These are phyloP conservation scores for Salix brachista DNA, from an alignment of 345 rosid species.

Conservation along the genomic window DNA sequence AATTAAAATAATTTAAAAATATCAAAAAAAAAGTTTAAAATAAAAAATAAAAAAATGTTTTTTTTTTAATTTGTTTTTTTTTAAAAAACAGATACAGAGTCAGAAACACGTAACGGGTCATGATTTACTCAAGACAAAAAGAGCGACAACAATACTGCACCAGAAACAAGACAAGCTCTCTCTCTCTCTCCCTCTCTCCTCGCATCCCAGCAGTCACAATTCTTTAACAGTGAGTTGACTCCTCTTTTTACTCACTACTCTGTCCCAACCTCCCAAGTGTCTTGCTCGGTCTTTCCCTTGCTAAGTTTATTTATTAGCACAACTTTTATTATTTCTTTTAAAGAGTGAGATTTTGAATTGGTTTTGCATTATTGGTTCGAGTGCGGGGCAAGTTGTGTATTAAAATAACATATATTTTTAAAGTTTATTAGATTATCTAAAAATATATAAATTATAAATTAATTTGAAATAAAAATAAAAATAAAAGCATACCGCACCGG, in stretches of 20 bases:
- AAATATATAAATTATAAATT: no score
- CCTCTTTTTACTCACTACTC: slow-evolving; percentile 42
- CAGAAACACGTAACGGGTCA: neutral
- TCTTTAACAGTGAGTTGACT: slow-evolving; percentile 35
- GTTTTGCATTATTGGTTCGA: no score
- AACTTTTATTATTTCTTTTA: neutral
- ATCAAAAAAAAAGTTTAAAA: no score
- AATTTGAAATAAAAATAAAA: no score
- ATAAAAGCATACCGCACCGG: no score
- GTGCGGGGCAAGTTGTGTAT: no score
- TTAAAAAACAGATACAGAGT: no score
- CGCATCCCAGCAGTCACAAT: slow-evolving; percentile 25
- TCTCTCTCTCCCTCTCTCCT: slow-evolving; percentile 1
- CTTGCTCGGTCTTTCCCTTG: neutral
- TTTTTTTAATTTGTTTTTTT: no score
- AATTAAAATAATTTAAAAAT: no score
- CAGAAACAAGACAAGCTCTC: slow-evolving; percentile 13
- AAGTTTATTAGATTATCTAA: no score
- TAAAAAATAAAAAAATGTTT: no score
- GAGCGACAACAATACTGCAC: neutral
- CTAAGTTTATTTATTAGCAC: neutral
- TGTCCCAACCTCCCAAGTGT: slow-evolving; percentile 1
- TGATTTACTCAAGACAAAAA: neutral
- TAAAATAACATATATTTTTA: no score
- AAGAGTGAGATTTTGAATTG: neutral